Conservation (phyloP, 2,329 filamentous ascomycete genomes). For the Ceratocystis ficicola region DNA sequence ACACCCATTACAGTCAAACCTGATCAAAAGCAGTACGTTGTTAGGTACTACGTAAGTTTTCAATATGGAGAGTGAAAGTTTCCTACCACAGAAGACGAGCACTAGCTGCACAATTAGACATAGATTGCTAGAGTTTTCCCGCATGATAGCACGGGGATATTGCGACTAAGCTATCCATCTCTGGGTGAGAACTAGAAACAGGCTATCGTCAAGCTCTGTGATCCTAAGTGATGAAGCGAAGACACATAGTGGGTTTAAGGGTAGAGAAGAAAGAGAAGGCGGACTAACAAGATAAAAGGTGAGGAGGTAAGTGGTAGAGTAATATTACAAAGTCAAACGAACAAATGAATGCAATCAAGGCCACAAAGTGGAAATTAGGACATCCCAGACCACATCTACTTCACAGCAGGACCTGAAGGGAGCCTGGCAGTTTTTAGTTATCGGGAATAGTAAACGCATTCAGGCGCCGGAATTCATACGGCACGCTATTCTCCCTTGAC, state of each 20-base stretch:
- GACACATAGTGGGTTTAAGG: background rate
- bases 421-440: too few species aligned
- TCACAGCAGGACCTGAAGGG: too few species aligned
- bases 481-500: too few species aligned
- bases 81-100: slow-evolving; percentile 41
- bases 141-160: slow-evolving; percentile 54
- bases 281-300: background rate
- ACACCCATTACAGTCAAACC: slow-evolving; percentile 49
- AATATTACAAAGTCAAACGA: background rate
- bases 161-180: slow-evolving; percentile 57
- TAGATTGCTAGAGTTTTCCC: slow-evolving; percentile 36
- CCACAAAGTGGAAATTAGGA: background rate
- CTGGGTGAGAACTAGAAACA: slow-evolving; percentile 61
- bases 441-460: too few species aligned
- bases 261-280: background rate
- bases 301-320: background rate
- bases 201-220: slow-evolving; percentile 46
- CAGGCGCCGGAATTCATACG: too few species aligned
- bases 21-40: background rate
- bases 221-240: background rate
- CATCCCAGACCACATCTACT: too few species aligned
- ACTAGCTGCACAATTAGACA: slow-evolving; percentile 58
- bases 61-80: background rate
- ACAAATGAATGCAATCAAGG: background rate
- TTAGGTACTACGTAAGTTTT: background rate